Evolutionary conservation across 441 rosid genomes (phyloP).

Genomic region (Omphalea diandra): DNA sequence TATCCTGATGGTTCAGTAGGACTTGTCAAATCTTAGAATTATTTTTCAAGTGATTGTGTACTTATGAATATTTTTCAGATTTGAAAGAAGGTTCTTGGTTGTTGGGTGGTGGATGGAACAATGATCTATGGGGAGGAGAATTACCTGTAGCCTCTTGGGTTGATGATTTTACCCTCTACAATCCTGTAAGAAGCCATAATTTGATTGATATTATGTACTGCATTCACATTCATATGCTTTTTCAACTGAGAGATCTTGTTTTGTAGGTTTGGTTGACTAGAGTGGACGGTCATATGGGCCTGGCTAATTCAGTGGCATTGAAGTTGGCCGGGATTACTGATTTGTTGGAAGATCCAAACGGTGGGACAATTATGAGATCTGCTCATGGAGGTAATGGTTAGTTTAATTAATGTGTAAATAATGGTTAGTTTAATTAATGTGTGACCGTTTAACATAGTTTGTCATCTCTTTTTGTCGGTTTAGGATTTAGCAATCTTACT

Average conservation of each 20-base stretch:
- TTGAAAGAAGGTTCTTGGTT: constrained; percentile 71
- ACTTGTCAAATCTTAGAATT: not conserved
- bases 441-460: not conserved
- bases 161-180: constrained; percentile 63
- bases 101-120: constrained; percentile 87
- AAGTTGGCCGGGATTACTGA: constrained; percentile 60
- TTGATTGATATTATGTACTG: constrained; percentile 14
- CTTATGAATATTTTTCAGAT: constrained; percentile 33
- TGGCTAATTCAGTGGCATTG: constrained; percentile 79
- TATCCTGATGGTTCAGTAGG: not conserved
- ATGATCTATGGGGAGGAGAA: too few relatives aligned
- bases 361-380: constrained; percentile 66
- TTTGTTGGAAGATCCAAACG: constrained; percentile 59
- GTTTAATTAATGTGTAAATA: too few relatives aligned
- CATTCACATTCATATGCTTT: constrained; percentile 9
- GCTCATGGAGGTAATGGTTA: constrained; percentile 54
- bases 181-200: constrained; percentile 58
- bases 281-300: constrained; percentile 94
- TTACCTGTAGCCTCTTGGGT: constrained; percentile 78
- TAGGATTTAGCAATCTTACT: too few relatives aligned
- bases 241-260: constrained; percentile 3
- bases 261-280: constrained; percentile 79
- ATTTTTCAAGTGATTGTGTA: not conserved
- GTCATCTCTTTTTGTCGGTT: too few relatives aligned
- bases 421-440: too few relatives aligned